Conservation (phyloP, 139 green algal genomes). For the Yamagishiella unicocca region DNA sequence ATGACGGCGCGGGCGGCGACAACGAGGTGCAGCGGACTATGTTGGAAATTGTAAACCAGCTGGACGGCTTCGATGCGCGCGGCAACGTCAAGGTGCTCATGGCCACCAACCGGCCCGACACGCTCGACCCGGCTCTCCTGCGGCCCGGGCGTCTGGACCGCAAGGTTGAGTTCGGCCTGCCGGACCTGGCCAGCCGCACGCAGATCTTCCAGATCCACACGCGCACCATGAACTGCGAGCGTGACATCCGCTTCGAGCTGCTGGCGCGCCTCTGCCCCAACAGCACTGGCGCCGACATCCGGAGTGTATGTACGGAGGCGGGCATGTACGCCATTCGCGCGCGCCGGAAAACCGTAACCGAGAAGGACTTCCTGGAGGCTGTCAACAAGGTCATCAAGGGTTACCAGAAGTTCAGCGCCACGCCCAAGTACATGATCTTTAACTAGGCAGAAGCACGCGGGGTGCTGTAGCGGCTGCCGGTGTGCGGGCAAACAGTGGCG, state of each 20-base stretch:
- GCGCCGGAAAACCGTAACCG: conserved; percentile 96
- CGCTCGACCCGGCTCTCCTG: conserved; percentile 97
- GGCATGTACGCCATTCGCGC: conserved; percentile 96
- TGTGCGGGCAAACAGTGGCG: too few species aligned
- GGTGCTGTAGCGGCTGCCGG: too few species aligned
- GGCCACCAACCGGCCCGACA: conserved; percentile 98
- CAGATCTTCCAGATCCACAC: conserved; percentile 99
- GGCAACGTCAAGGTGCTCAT: conserved; percentile 99
- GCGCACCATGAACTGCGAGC: conserved; percentile 96
- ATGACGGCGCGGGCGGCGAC: conserved; percentile 96
- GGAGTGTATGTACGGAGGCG: conserved; percentile 96
- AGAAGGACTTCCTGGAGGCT: conserved; percentile 99
- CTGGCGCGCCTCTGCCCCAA: conserved; percentile 96
- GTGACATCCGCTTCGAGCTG: conserved; percentile 97
- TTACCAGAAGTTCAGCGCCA: conserved; percentile 97
- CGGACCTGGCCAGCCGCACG: conserved; percentile 93
- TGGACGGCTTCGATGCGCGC: conserved; percentile 97
- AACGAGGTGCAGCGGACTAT: conserved; percentile 99
- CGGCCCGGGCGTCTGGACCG: conserved; percentile 95
- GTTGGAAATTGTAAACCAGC: conserved; percentile 99
- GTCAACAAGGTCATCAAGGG: conserved; percentile 97
- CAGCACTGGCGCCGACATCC: conserved; percentile 96
- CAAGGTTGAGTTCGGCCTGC: conserved; percentile 98
- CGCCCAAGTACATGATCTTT: conserved; percentile 88
- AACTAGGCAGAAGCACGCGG: conserved; percentile 22